phyloP scores from a whole-genome alignment of 768 basidiomycete genomes.

The Trametes sanguinea region DNA sequence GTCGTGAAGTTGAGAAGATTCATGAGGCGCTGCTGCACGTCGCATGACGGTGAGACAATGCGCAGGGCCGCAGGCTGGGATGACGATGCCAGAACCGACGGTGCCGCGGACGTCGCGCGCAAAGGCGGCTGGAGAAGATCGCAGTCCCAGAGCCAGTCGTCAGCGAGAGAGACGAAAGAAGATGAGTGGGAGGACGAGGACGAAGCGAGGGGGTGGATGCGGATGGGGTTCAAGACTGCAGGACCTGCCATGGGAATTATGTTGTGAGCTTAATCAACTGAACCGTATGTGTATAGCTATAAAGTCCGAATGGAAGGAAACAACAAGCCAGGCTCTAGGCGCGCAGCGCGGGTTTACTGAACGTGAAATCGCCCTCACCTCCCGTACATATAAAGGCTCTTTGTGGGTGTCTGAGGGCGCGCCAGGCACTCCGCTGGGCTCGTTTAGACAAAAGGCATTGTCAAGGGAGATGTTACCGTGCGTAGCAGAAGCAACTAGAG shows the following conservation, averaged over 20 bases:
- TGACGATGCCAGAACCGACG: conserved; percentile 4
- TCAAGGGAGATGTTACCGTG: conserved; percentile 5
- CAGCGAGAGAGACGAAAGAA: conserved; percentile 2
- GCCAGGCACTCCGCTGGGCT: not conserved
- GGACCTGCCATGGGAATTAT: conserved; percentile 8
- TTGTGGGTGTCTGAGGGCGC: conserved; percentile 1
- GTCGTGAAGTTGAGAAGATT: conserved; percentile 10
- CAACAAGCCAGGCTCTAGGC: not conserved
- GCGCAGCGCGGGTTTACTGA: conserved; percentile 6
- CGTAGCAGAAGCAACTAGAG: not conserved
- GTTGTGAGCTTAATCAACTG: conserved; percentile 9
- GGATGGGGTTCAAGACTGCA: conserved; percentile 16
- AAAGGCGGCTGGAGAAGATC: conserved; percentile 8
- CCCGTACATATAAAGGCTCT: not conserved
- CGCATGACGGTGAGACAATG: conserved; percentile 12
- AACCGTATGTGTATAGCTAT: conserved; percentile 15
- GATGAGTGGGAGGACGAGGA: conserved; percentile 1
- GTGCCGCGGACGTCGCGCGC: conserved; percentile 1
- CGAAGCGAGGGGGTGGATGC: conserved; percentile 15
- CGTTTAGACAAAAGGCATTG: conserved; percentile 12
- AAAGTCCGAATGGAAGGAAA: conserved; percentile 8
- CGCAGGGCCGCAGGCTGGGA: not conserved
- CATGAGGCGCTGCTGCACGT: conserved; percentile 13
- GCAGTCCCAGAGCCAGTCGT: conserved; percentile 11
- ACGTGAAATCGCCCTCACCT: not conserved